phyloP scores from a whole-genome alignment of 441 rosid species.

The Euphorbia celastroides region DNA sequence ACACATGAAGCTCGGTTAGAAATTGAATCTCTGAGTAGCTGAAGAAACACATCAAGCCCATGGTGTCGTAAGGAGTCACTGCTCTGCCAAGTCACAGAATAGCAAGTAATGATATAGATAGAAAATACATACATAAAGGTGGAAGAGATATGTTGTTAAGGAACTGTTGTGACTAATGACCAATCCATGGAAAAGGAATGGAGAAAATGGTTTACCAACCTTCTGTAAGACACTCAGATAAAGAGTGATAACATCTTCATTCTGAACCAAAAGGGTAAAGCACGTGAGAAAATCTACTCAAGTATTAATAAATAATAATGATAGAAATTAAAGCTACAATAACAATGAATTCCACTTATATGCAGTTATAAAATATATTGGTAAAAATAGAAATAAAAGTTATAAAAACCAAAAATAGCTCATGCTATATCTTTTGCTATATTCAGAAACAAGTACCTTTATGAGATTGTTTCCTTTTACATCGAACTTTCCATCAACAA shows the following conservation, averaged over 20 bases:
- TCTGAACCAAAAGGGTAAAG: conserved; percentile 50
- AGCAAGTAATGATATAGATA: conserved; percentile 35
- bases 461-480: conserved; percentile 56
- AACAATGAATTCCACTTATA: neutral
- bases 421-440: conserved; percentile 7
- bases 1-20: conserved; percentile 96
- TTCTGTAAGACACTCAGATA: conserved; percentile 92
- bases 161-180: neutral
- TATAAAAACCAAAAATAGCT: neutral
- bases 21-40: conserved; percentile 87
- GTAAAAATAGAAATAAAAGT: neutral
- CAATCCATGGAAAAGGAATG: conserved; percentile 5
- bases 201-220: conserved; percentile 54
- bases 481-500: conserved; percentile 95
- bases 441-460: conserved; percentile 49
- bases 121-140: conserved; percentile 8
- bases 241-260: conserved; percentile 95
- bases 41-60: conserved; percentile 87
- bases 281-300: conserved; percentile 19
- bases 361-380: neutral
- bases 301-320: neutral
- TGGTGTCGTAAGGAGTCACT: conserved; percentile 86
- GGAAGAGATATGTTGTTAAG: neutral
- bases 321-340: neutral
- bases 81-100: conserved; percentile 97